These are phyloP conservation scores for Plasmodium vivax DNA, from an alignment of 169 alveolate species.

Conservation along the genomic window DNA sequence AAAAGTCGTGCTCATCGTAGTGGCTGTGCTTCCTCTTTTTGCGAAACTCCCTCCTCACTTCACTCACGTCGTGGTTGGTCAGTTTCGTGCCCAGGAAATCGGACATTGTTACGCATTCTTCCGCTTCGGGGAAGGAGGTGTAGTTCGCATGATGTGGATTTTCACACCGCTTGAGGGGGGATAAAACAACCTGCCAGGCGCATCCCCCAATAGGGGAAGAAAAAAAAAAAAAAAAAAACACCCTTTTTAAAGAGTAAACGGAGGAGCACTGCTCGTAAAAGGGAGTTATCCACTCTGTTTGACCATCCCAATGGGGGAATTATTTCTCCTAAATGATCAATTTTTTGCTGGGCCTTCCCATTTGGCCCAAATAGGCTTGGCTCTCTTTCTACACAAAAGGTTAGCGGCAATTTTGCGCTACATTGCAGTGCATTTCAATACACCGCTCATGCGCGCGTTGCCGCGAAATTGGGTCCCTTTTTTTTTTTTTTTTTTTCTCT, in stretches of 20 bases:
- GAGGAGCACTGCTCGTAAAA: not conserved
- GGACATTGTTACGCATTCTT: constrained; percentile 5
- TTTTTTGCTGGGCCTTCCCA: not conserved
- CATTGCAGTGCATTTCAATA: too few relatives aligned
- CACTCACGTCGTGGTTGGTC: constrained; percentile 36
- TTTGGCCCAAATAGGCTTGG: not conserved
- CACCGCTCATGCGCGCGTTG: not conserved
- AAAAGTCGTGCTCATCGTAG: constrained; percentile 67
- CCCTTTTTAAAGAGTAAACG: not conserved
- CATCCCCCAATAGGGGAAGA: not conserved
- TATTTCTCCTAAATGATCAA: not conserved
- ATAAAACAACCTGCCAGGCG: not conserved
- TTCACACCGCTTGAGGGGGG: not conserved
- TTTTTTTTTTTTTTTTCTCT: too few relatives aligned
- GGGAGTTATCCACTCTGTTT: not conserved
- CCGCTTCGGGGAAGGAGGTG: not conserved
- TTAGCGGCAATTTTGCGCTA: not conserved
- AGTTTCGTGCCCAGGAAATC: constrained; percentile 53
- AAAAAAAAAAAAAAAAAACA: not conserved
- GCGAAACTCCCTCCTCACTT: constrained; percentile 31
- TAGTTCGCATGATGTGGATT: not conserved
- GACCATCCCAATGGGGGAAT: not conserved
- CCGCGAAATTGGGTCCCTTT: not conserved
- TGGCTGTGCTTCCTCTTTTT: constrained; percentile 16
- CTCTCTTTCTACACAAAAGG: not conserved